Conservation (phyloP, 306 rosid species). For the Vigna radiata region DNA sequence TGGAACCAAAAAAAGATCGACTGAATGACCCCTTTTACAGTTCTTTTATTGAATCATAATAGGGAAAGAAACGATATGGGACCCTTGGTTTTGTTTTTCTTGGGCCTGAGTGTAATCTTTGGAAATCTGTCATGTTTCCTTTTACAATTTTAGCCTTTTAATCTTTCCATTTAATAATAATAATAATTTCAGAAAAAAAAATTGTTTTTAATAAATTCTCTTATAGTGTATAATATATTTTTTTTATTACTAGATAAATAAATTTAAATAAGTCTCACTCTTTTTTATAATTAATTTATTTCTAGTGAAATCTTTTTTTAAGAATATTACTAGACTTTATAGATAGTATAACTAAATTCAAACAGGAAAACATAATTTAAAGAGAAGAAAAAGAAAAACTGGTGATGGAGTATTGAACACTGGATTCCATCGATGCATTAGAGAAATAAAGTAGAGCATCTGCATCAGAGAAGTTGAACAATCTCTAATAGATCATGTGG, state of each 20-base stretch:
- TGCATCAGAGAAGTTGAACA: constrained; percentile 22
- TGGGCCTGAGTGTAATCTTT: neutral
- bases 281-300: no score
- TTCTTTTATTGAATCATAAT: neutral
- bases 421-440: neutral
- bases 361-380: neutral
- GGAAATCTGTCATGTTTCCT: neutral
- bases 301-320: no score
- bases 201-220: no score
- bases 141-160: neutral
- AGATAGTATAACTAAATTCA: no score
- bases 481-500: constrained; percentile 11
- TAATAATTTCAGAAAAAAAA: no score
- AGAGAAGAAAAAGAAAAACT: neutral
- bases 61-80: neutral
- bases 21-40: neutral
- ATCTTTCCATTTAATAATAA: neutral
- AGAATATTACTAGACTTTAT: neutral
- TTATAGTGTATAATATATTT: no score
- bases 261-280: no score
- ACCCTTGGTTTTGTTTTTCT: neutral
- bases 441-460: constrained; percentile 23
- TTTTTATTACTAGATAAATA: no score
- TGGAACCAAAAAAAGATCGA: neutral
- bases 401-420: neutral